Evolutionary conservation across 148 eudicot species (phyloP).

Genomic region (Camellia lanceoleosa): DNA sequence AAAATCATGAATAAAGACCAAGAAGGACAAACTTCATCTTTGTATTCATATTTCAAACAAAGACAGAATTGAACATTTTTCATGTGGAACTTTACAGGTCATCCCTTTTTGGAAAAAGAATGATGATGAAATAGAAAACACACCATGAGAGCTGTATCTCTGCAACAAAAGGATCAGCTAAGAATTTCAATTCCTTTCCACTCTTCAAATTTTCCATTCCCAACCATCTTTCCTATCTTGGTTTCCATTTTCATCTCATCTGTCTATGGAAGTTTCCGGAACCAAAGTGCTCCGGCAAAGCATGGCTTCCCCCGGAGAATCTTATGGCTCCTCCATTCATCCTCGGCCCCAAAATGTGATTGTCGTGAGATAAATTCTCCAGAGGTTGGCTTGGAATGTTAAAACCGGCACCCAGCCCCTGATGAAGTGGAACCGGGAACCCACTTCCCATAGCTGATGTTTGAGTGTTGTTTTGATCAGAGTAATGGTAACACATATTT

Average conservation of each 20-base stretch:
- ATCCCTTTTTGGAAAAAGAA: slow-evolving; percentile 7
- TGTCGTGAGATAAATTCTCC: slow-evolving; percentile 32
- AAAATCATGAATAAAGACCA: neutral
- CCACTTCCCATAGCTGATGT: slow-evolving; percentile 19
- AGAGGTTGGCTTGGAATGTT: slow-evolving; percentile 28
- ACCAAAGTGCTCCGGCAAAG: slow-evolving; percentile 24
- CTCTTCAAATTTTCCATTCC: neutral
- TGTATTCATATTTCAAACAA: neutral
- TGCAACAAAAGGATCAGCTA: neutral
- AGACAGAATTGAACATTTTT: neutral
- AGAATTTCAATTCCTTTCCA: neutral
- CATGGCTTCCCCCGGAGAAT: slow-evolving; percentile 29
- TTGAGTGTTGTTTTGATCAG: slow-evolving; percentile 14
- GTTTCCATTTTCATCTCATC: slow-evolving; percentile 21
- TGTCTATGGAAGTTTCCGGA: slow-evolving; percentile 9
- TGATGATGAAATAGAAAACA: neutral
- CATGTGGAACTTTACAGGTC: neutral
- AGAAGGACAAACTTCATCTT: neutral
- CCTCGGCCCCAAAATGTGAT: slow-evolving; percentile 29
- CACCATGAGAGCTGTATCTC: neutral
- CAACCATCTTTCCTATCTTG: slow-evolving; percentile 15
- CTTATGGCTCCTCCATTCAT: slow-evolving; percentile 26
- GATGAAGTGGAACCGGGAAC: slow-evolving; percentile 32
- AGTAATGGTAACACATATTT: slow-evolving; percentile 7
- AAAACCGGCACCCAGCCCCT: slow-evolving; percentile 29